Conservation (phyloP, 2,329 filamentous ascomycete genomes). For the Scopulariopsis brevicaulis region DNA sequence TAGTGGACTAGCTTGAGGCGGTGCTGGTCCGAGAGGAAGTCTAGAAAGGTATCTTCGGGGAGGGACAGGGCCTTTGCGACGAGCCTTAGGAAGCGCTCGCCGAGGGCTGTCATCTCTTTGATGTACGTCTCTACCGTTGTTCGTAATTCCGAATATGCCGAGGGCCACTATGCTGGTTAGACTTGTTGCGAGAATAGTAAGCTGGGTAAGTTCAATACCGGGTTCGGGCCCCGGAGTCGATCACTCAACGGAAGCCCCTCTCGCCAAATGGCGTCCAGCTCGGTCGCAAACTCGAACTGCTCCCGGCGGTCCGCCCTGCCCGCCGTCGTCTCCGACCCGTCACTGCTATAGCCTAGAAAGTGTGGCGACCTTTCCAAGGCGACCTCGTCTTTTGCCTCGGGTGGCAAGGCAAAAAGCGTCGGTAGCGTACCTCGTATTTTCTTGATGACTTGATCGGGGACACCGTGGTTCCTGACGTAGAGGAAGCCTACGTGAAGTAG, state of each 20-base stretch:
- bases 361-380: slow-evolving; percentile 42
- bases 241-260: slow-evolving; percentile 24
- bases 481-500: slow-evolving; percentile 40
- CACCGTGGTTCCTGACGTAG: slow-evolving; percentile 37
- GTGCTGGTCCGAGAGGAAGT: slow-evolving; percentile 44
- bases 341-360: slow-evolving; percentile 47
- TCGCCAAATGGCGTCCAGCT: slow-evolving; percentile 27
- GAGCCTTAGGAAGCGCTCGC: slow-evolving; percentile 41
- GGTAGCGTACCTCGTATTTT: slow-evolving; percentile 28
- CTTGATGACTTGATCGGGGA: slow-evolving; percentile 21
- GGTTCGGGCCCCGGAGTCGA: slow-evolving; percentile 33
- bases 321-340: slow-evolving; percentile 43
- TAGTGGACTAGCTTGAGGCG: slow-evolving; percentile 48
- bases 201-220: slow-evolving; percentile 19
- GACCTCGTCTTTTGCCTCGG: slow-evolving; percentile 23
- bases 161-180: slow-evolving; percentile 28
- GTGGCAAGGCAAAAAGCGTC: slow-evolving; percentile 26
- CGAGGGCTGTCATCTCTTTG: slow-evolving; percentile 33
- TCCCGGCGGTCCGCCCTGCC: slow-evolving; percentile 39
- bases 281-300: slow-evolving; percentile 49
- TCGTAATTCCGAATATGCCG: slow-evolving; percentile 19
- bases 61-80: slow-evolving; percentile 43
- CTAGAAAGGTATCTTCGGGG: slow-evolving; percentile 31
- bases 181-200: not conserved
- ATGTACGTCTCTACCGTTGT: slow-evolving; percentile 35